These are phyloP conservation scores for Hydnomerulius pinastri DNA, from an alignment of 768 basidiomycete genomes.

Conservation along the genomic window DNA sequence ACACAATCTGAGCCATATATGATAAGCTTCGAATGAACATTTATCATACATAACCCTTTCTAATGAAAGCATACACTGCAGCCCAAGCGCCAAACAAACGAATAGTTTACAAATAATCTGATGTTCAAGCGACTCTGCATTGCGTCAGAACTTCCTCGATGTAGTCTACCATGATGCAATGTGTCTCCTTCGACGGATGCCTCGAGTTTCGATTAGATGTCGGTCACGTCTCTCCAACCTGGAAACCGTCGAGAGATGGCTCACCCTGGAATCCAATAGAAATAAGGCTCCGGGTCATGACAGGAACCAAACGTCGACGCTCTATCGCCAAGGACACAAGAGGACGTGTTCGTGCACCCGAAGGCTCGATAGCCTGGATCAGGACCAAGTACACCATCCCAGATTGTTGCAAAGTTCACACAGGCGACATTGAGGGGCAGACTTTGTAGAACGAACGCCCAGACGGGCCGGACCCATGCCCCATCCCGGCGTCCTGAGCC, in stretches of 20 bases:
- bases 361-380: constrained; percentile 49
- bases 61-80: too few relatives aligned
- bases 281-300: constrained; percentile 47
- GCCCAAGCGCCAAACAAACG: too few relatives aligned
- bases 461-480: constrained; percentile 48
- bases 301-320: constrained; percentile 37
- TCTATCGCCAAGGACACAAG: constrained; percentile 38
- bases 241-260: constrained; percentile 8
- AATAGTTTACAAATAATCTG: too few relatives aligned
- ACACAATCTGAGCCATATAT: constrained; percentile 38
- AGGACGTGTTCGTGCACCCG: constrained; percentile 45
- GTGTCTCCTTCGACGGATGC: constrained; percentile 51
- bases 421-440: constrained; percentile 43
- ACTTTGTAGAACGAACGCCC: constrained; percentile 33
- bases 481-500: constrained; percentile 40
- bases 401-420: constrained; percentile 49
- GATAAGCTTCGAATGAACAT: too few relatives aligned
- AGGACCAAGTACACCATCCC: constrained; percentile 47
- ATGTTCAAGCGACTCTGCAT: too few relatives aligned
- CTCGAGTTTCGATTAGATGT: constrained; percentile 25
- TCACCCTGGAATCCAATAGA: constrained; percentile 55
- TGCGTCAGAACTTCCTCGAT: constrained; percentile 40
- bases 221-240: neutral
- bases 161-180: constrained; percentile 55
- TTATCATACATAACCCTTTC: too few relatives aligned